A percentile compares a stretch with the other conserved stretches of the same genome.
phyloP scores from a whole-genome alignment of 2,329 filamentous ascomycete genomes.

The Verticillium klebahnii region DNA sequence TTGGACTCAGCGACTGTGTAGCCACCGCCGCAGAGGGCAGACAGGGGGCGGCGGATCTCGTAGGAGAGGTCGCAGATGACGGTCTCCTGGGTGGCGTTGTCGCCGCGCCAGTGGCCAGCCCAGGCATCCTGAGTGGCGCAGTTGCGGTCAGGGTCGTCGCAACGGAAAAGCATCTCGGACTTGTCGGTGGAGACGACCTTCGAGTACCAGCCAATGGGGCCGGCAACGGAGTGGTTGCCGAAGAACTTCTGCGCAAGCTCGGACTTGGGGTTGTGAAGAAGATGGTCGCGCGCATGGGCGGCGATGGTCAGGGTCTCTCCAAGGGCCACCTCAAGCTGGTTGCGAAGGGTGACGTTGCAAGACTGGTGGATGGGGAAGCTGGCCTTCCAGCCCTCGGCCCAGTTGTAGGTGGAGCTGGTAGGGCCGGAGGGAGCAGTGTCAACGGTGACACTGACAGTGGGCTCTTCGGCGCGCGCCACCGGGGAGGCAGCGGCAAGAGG shows the following conservation, averaged over 20 bases:
- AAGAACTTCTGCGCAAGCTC: conserved; percentile 63
- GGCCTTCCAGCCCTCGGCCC: conserved; percentile 26
- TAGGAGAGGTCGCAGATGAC: conserved; percentile 66
- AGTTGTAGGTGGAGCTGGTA: conserved; percentile 22
- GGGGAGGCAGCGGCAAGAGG: conserved; percentile 22
- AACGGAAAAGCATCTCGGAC: conserved; percentile 56
- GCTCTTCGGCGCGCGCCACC: conserved; percentile 16
- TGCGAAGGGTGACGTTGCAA: conserved; percentile 58
- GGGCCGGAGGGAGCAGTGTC: conserved; percentile 11
- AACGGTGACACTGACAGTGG: conserved; percentile 9
- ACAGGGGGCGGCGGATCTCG: conserved; percentile 49
- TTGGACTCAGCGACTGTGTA: conserved; percentile 54
- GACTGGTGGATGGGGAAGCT: conserved; percentile 54
- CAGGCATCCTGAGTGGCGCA: conserved; percentile 52
- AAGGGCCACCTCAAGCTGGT: conserved; percentile 51
- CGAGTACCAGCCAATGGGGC: conserved; percentile 59
- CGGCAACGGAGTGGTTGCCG: conserved; percentile 51
- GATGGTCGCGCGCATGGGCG: conserved; percentile 57
- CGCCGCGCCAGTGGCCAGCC: conserved; percentile 64
- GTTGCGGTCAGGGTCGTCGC: conserved; percentile 64
- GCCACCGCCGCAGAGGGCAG: conserved; percentile 56
- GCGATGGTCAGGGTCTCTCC: conserved; percentile 55
- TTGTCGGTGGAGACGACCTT: conserved; percentile 55
- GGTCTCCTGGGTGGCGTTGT: conserved; percentile 60
- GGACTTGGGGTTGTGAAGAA: conserved; percentile 53